These are phyloP conservation scores for Suillus lakei DNA, from an alignment of 768 basidiomycete species.

Conservation along the genomic window DNA sequence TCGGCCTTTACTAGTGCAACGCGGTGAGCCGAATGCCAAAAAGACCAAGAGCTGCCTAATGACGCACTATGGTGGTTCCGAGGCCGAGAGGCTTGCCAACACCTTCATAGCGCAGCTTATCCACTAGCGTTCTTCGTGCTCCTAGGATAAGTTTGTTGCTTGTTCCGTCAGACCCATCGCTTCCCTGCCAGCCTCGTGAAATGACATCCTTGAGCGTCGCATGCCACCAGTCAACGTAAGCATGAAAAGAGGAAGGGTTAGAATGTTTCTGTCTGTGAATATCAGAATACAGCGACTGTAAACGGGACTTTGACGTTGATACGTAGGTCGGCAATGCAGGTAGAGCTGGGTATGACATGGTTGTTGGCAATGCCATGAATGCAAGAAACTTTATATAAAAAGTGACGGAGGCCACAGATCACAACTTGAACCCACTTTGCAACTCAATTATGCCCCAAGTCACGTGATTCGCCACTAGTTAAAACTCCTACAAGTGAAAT, in stretches of 20 bases:
- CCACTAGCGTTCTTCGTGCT: conserved; percentile 57
- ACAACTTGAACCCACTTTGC: too few species aligned
- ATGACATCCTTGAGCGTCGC: conserved; percentile 64
- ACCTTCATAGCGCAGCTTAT: conserved; percentile 64
- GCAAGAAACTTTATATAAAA: conserved; percentile 1
- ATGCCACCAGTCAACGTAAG: conserved; percentile 91
- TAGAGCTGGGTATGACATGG: conserved; percentile 14
- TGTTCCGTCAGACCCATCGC: conserved; percentile 18
- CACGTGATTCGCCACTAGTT: background rate
- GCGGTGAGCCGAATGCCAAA: conserved; percentile 27
- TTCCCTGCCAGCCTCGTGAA: conserved; percentile 55
- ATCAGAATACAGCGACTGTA: conserved; percentile 88
- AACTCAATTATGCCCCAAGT: background rate
- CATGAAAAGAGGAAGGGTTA: conserved; percentile 81
- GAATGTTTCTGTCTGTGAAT: conserved; percentile 82
- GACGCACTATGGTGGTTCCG: conserved; percentile 74
- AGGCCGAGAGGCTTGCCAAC: conserved; percentile 79
- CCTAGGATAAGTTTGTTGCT: conserved; percentile 63
- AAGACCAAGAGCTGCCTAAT: background rate
- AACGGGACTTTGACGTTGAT: conserved; percentile 47
- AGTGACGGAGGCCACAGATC: background rate
- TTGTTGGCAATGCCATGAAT: conserved; percentile 22
- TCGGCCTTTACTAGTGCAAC: conserved; percentile 70
- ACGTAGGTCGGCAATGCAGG: conserved; percentile 32
- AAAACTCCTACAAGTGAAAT: background rate